Evolutionary conservation across 805 yeast genomes (phyloP).

Genomic region (Yarrowia bubula): DNA sequence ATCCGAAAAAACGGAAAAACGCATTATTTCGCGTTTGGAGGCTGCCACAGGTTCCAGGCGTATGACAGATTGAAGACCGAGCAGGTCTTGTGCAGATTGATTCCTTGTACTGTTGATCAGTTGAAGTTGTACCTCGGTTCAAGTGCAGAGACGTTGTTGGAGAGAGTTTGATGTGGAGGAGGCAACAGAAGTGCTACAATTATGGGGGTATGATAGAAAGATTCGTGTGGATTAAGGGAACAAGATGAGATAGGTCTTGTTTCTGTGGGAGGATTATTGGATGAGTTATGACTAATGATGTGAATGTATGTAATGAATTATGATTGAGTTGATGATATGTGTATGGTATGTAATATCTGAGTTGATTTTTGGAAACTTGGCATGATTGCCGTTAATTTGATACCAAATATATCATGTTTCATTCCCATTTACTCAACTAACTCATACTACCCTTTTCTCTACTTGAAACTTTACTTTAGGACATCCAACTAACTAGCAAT

Average conservation of each 20-base stretch:
- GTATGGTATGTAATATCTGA: no score
- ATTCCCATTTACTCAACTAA: no score
- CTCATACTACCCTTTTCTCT: no score
- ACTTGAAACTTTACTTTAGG: no score
- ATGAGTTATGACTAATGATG: not conserved
- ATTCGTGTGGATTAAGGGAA: not conserved
- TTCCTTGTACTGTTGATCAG: constrained; percentile 74
- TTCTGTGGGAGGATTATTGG: not conserved
- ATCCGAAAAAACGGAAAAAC: constrained; percentile 61
- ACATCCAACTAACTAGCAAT: no score
- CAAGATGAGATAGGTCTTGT: not conserved
- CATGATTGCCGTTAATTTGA: no score
- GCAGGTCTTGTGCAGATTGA: constrained; percentile 61
- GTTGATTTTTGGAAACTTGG: no score
- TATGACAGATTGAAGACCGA: constrained; percentile 57
- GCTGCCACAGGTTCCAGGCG: constrained; percentile 87
- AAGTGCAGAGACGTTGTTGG: constrained; percentile 33
- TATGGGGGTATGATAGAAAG: not conserved
- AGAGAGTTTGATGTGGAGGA: not conserved
- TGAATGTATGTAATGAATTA: not conserved
- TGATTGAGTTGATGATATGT: no score
- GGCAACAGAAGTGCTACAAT: not conserved
- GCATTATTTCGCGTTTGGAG: constrained; percentile 78
- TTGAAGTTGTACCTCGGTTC: constrained; percentile 68
- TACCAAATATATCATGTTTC: no score